Evolutionary conservation across 495 filamentous ascomycete species (phyloP), one percentile per base, ranked within the genome.

Genomic region (Immersiella caudata): DNA sequence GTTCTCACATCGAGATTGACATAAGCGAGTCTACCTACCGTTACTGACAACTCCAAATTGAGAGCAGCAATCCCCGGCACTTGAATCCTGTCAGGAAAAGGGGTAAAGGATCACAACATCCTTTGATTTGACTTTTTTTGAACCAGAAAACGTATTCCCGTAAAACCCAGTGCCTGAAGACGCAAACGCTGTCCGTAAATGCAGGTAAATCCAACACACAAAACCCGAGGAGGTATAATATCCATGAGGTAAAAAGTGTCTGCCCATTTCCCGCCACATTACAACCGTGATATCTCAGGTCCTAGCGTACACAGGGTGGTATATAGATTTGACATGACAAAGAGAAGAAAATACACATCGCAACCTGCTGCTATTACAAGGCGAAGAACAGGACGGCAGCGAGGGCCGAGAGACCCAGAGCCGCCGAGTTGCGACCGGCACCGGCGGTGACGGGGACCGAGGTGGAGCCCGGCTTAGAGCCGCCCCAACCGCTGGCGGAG

Each of bases 401-500:
- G 6, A 73, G 46, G 35, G 64, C 75, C 14, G 71, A 61, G 25
- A 77, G 14, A 24, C 68, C 71, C 25, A 77, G 4, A 0, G 67
- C 71, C 29, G 58, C 73, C n/a, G 46, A 70, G 51, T 71, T 73
- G 60, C 75, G 73, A 27, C 67, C 70, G 11, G 75, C 73, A n/a
- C 73, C 75, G 12, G 71, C 73, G 14, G 66, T 74, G 21, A 74
- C 73, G 0, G 66, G 64, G 9, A n/a, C 18, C 46, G 59, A 49
- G 29, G 29, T 33, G 4, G 29, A 33, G 4, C 29, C 11, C 65
- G 40, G 58, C 46, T 68, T 7, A 49, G 40, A 46, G 40, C 22
- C 27, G 68, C 35, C 62, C 22, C 26, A 20, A 18, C 26, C 49
- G 16, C 40, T 22, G 24, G 33, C 33, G 51, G 35, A 22, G 26